Evolutionary conservation across 2,329 filamentous ascomycete genomes (phyloP).

Genomic region (Pseudofabraea citricarpa): DNA sequence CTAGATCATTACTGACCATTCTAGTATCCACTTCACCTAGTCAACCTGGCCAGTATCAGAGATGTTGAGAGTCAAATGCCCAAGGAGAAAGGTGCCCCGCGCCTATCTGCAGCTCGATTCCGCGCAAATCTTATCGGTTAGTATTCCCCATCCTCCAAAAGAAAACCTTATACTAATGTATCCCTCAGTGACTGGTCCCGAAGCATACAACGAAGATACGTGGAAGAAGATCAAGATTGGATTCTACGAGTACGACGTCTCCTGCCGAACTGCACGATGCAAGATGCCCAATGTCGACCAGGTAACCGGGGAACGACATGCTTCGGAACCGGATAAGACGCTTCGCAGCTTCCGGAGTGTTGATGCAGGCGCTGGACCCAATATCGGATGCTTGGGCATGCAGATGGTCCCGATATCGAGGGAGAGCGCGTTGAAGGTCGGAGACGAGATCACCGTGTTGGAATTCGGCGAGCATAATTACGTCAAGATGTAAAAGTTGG

Average conservation of each 20-base stretch:
- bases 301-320: slow-evolving; percentile 23
- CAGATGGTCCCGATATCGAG: slow-evolving; percentile 52
- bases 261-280: slow-evolving; percentile 64
- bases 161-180: background rate
- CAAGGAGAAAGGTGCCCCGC: slow-evolving; percentile 40
- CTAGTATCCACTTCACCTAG: slow-evolving; percentile 65
- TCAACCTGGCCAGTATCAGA: slow-evolving; percentile 60
- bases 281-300: slow-evolving; percentile 68
- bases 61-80: slow-evolving; percentile 54
- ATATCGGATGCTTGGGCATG: slow-evolving; percentile 58
- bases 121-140: slow-evolving; percentile 67
- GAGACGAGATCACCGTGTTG: slow-evolving; percentile 49
- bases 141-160: slow-evolving; percentile 12
- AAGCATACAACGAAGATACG: slow-evolving; percentile 63
- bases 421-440: slow-evolving; percentile 46
- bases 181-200: slow-evolving; percentile 51
- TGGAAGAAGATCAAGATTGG: slow-evolving; percentile 58
- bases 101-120: slow-evolving; percentile 60
- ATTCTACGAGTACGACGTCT: slow-evolving; percentile 51
- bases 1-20: slow-evolving; percentile 12
- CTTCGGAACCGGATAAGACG: slow-evolving; percentile 52
- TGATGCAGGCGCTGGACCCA: slow-evolving; percentile 51
- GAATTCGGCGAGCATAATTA: slow-evolving; percentile 26
- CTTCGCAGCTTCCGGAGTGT: slow-evolving; percentile 54
- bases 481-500: slow-evolving; percentile 17